A percentile compares a stretch with the other conserved stretches of the same genome.
Evolutionary conservation across 768 basidiomycete genomes (phyloP).

Genomic region (Lactarius sp.): DNA sequence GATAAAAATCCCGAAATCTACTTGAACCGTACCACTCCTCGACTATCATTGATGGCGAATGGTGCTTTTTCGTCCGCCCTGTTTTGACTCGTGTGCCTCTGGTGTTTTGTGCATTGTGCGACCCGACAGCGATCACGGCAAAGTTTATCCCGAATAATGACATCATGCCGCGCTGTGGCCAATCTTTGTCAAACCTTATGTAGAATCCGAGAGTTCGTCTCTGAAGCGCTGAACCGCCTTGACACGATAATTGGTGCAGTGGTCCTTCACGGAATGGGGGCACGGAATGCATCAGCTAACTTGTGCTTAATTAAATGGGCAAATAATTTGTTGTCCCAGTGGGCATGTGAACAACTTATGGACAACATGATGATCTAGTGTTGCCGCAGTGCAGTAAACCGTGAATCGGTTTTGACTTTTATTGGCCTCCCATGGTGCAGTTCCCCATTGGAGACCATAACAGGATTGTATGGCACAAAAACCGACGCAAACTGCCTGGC

Average conservation of each 20-base stretch:
- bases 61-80: background rate
- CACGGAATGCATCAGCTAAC: background rate
- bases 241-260: background rate
- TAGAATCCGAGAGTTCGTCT: background rate
- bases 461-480: no score
- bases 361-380: no score
- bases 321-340: no score
- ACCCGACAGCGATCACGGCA: background rate
- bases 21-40: slow-evolving; percentile 28
- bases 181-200: background rate
- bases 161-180: background rate
- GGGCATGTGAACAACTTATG: background rate
- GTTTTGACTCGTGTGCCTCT: background rate
- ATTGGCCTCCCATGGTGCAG: no score
- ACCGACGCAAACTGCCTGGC: no score
- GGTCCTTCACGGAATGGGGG: background rate
- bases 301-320: background rate
- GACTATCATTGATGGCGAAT: background rate
- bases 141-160: background rate
- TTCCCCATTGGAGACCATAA: no score
- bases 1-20: slow-evolving; percentile 67
- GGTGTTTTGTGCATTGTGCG: background rate
- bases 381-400: no score
- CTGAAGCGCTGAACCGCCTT: background rate
- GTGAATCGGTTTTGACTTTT: no score